Base-by-base conservation (phyloP, 2,329 filamentous ascomycete species). In the Cryphonectria carpinicola region DNA sequence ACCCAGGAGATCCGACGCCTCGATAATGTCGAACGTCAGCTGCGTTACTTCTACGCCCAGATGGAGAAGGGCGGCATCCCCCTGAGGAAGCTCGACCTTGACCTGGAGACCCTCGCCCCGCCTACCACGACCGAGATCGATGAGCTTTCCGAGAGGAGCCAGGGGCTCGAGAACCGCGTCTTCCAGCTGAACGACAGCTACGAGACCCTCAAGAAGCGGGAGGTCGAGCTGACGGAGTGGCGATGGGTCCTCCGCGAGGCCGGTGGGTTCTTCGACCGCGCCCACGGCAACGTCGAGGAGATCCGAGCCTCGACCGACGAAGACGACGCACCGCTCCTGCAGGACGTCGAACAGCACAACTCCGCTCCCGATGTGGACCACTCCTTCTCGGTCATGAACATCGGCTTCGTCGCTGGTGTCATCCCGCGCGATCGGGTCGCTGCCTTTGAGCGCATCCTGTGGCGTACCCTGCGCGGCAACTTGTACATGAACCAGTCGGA, bases 401-500 rank as follows among this genome's bases (percentile, higher is more conserved):
- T 99, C 79, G 96, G 96, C 13, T 99, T 99, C 78, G 95, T 99
- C 67, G 93, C 96, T 68, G 96, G 96, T 82, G 96, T 98, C 76
- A 98, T 99, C 76, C 89, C 93, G 52, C 90, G 96, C 68, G 95
- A 98, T 79, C 91, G 95, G 66, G 95, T 99, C 72, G 95, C 92
- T 19, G 93, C 95, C 37, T 99, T 99, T 79, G 97, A 99, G 84
- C 92, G 96, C 71, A 99, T 99, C 76, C 87, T 99, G 66, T 99
- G 96, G 96, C 90, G 96, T 78, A 98, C 97, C 0, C 89, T 99
- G 58, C 94, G 96, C 81, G 96, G 96, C 77, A 99, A 99, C 82
- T 85, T 99, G 74, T 99, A 98, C 87, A 99, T 99, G 96, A 99
- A 99, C 83, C 97, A 99, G 85, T 95, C 95, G 56, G 96, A 99